Evolutionary conservation across 108 stramenopile species (phyloP).

Genomic region (Licmophora abbreviata): DNA sequence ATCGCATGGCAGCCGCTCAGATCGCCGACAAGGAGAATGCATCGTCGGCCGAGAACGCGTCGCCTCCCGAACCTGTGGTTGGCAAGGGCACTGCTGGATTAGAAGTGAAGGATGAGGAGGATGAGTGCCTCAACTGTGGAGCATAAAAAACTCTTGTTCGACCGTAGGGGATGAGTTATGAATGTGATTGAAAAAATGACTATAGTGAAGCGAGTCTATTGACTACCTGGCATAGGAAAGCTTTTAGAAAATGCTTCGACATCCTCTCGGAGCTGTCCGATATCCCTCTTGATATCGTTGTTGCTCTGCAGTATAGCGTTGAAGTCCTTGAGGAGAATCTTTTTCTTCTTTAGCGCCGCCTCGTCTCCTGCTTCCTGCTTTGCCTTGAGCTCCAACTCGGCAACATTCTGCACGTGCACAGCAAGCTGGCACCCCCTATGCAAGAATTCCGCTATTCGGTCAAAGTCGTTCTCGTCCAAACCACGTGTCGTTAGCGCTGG

Average conservation of each 20-base stretch:
- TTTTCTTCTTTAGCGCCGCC: slow-evolving; percentile 42
- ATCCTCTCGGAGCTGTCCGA: slow-evolving; percentile 42
- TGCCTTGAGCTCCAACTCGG: slow-evolving; percentile 39
- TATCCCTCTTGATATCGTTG: slow-evolving; percentile 25
- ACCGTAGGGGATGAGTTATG: too few species aligned
- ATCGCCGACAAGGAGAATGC: slow-evolving; percentile 21
- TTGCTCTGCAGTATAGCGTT: slow-evolving; percentile 33
- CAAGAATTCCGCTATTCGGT: slow-evolving; percentile 92
- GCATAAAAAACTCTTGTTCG: slow-evolving; percentile 36
- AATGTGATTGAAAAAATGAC: too few species aligned
- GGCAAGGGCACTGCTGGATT: slow-evolving; percentile 34
- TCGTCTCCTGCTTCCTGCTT: slow-evolving; percentile 23
- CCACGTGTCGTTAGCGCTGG: slow-evolving; percentile 91
- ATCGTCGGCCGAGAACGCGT: slow-evolving; percentile 14
- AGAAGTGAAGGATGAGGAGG: slow-evolving; percentile 66
- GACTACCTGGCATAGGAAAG: slow-evolving; percentile 79
- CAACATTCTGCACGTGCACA: slow-evolving; percentile 52
- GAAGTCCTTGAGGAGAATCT: slow-evolving; percentile 80
- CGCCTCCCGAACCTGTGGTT: slow-evolving; percentile 11
- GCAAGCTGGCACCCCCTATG: slow-evolving; percentile 86
- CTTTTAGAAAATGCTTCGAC: slow-evolving; percentile 69
- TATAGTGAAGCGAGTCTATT: too few species aligned
- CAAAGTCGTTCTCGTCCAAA: slow-evolving; percentile 87
- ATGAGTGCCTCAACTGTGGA: slow-evolving; percentile 85
- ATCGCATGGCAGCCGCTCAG: slow-evolving; percentile 12